Evolutionary conservation across 495 filamentous ascomycete genomes (phyloP), one percentile per base, ranked within the genome.

Genomic region (Trypethelium eluteriae): DNA sequence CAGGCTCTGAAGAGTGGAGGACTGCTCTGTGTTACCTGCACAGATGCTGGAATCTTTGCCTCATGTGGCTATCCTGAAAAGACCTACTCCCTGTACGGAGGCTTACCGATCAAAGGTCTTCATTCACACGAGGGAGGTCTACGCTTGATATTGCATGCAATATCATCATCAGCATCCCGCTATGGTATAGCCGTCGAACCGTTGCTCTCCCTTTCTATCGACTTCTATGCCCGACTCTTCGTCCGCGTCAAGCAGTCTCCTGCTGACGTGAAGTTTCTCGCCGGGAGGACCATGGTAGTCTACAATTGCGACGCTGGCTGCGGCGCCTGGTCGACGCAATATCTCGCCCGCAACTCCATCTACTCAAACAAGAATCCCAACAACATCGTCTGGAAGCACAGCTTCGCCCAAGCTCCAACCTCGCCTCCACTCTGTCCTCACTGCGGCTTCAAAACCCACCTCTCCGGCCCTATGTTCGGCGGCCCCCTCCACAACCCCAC

Each of bases 131-230:
- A 99, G 79, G 93, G 83, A 39, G 95, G 95, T 1, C 76, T 99
- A 16, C 86, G 94, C 7, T 80, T 98, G 3, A 89, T 98, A 57
- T 76, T 98, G 18, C 84, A 97, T 71, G 79, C 85, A 14, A 82
- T 97, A 49, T 89, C 93, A 18, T 83, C 86, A 4, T 79, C 89
- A 9, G 94, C 92, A 25, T 89, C 87, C 6, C 87, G 86, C 67
- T 96, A 98, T 68, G 94, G 94, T n/a, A 76, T 94, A 7, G 83
- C 90, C 2, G 91, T 97, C 65, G 94, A 99, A 74, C 94, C 94
- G 0, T 80, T 97, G 0, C 81, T 99, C 14, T 96, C 91, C 16
- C 82, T 99, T 6, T 95, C 89, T 11, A 94, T 98, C 64, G 94
- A 99, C 75, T 99, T 91, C 74, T 99, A 99, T 74, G 83, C 85